Base-by-base conservation (phyloP, 129 eudicot genomes). In the Tagetes patula region DNA sequence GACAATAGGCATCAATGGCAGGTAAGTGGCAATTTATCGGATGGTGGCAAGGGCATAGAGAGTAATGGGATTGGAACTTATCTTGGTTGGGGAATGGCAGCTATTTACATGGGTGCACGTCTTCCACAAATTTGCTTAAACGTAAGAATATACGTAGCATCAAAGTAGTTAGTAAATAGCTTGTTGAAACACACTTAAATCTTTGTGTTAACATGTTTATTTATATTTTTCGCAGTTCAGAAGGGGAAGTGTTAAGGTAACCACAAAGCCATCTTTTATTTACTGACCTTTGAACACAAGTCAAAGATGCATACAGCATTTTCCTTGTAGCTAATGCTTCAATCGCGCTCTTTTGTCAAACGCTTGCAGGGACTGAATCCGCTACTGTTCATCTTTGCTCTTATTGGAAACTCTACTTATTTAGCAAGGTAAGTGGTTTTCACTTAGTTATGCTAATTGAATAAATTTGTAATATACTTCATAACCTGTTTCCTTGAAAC, bases 1-100 rank as follows among this genome's bases (percentile, higher is more conserved):
- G 37, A 55, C 12, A 30, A 75, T 53, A 14, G 53, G 73, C 38
- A 2, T 32, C 41, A 47, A 49, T 12, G 79, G 75, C 85, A 89
- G 96, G 90, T 70, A 47, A 73, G 73, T 56, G 81, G 61, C 67
- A 64, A 75, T 67, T 65, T 68, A 39, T 31, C 56, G 69, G 52
- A 68, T 38, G 82, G 65, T 53, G 74, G 65, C 64, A 74, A 80
- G 71, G 76, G 67, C 41, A 70, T 27, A 2, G 77, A 52, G 36
- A 74, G 70, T 73, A 72, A 74, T 65, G 82, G 84, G 55, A 73
- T 91, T 53, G 97, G 90, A 55, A 76, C 84, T 58, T 76, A 65
- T 53, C 83, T 91, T 72, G 97, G 97, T 73, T 91, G 97, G 97
- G 92, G 90, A 71, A 91, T 91, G 97, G 84, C 97, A 52, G 84